phyloP scores from a whole-genome alignment of 768 basidiomycete species.

The Trametes villosa region DNA sequence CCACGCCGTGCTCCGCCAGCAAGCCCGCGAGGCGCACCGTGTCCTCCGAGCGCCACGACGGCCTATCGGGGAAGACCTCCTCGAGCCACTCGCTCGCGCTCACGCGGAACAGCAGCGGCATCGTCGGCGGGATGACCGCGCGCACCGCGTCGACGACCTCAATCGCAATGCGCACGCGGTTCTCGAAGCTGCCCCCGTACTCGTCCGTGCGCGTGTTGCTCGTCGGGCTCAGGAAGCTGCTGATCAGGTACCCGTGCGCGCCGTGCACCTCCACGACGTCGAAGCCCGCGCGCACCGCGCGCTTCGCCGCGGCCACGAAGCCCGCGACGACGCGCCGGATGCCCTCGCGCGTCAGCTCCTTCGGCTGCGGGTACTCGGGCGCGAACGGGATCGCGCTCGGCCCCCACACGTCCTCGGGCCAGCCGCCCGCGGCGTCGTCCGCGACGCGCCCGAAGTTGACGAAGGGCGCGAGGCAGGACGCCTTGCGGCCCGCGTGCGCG shows the following conservation, averaged over 20 bases:
- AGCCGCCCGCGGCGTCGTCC: constrained; percentile 45
- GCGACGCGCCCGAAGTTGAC: constrained; percentile 49
- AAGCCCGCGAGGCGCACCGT: constrained; percentile 63
- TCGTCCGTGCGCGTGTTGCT: constrained; percentile 49
- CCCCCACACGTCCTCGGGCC: constrained; percentile 30
- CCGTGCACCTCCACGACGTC: constrained; percentile 33
- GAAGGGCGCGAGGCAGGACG: constrained; percentile 67
- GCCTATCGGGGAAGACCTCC: constrained; percentile 56
- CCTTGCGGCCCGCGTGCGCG: constrained; percentile 76
- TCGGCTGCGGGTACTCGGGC: constrained; percentile 40
- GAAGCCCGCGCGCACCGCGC: constrained; percentile 43
- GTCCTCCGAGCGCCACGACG: constrained; percentile 71
- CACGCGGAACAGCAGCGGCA: constrained; percentile 75
- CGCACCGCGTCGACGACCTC: constrained; percentile 47
- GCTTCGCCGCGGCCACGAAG: constrained; percentile 37
- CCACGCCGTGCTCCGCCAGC: constrained; percentile 67
- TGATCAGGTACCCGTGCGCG: constrained; percentile 33
- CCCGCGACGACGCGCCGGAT: constrained; percentile 45
- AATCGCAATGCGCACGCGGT: constrained; percentile 45
- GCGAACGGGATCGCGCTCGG: constrained; percentile 45
- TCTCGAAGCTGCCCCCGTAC: constrained; percentile 55
- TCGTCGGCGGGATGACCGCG: constrained; percentile 55
- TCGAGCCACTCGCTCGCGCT: constrained; percentile 79
- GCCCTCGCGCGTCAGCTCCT: constrained; percentile 41
- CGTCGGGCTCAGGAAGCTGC: constrained; percentile 45